Evolutionary conservation across 257 asterid species (phyloP).

Genomic region (Lavandula angustifolia): DNA sequence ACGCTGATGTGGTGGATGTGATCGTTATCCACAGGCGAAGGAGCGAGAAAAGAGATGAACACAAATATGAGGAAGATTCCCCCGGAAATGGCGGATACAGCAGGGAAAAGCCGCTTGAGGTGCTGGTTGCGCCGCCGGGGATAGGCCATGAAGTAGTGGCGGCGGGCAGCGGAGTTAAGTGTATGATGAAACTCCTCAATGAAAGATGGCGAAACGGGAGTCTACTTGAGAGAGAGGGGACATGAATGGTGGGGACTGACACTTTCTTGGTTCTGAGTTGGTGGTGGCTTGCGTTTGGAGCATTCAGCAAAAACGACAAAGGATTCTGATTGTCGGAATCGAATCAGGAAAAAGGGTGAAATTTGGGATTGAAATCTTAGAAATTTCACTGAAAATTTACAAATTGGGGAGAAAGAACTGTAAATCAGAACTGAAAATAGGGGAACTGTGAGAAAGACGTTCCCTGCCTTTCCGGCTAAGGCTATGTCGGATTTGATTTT

Average conservation of each 20-base stretch:
- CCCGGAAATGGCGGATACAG: constrained; percentile 50
- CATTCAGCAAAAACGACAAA: constrained; percentile 36
- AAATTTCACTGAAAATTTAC: too few relatives aligned
- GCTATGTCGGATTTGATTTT: constrained; percentile 21
- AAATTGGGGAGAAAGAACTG: too few relatives aligned
- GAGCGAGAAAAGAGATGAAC: constrained; percentile 65
- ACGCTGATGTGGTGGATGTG: constrained; percentile 23
- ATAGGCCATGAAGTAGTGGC: constrained; percentile 56
- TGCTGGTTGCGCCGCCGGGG: constrained; percentile 82
- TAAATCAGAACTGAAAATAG: too few relatives aligned
- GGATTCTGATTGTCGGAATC: not conserved
- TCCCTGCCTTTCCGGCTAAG: constrained; percentile 31
- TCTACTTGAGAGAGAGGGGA: constrained; percentile 25
- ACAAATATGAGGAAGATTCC: constrained; percentile 45
- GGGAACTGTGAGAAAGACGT: constrained; percentile 21
- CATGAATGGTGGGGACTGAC: constrained; percentile 41
- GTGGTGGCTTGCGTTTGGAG: constrained; percentile 41
- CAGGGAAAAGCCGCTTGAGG: constrained; percentile 59
- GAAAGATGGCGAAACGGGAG: constrained; percentile 26
- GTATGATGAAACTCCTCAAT: constrained; percentile 25
- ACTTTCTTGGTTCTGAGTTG: constrained; percentile 35
- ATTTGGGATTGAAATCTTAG: too few relatives aligned
- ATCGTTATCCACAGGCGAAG: constrained; percentile 52
- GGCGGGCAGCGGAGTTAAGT: constrained; percentile 20
- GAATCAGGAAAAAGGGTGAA: too few relatives aligned